Conservation (phyloP, 495 filamentous ascomycete species). For the Letharia lupina region DNA sequence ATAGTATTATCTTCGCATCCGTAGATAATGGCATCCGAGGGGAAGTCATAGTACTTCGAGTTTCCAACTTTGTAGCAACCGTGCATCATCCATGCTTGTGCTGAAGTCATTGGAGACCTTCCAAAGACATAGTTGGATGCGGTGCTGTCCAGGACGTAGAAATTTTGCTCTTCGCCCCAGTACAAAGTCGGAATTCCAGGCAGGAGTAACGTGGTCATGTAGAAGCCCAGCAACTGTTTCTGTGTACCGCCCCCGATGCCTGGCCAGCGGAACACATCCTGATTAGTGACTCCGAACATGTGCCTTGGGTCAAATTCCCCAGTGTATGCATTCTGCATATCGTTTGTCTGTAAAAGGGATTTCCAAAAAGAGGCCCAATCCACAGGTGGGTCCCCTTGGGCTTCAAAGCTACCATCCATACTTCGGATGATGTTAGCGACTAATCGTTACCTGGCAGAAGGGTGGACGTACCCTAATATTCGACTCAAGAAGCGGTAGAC, state of each 20-base stretch:
- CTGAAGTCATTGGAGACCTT: constrained; percentile 40
- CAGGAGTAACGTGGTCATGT: constrained; percentile 39
- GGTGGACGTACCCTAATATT: constrained; percentile 42
- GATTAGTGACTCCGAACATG: constrained; percentile 44
- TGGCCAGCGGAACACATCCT: constrained; percentile 48
- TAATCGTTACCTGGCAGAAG: neutral
- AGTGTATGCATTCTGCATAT: constrained; percentile 42
- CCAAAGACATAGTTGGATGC: constrained; percentile 44
- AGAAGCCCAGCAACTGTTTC: constrained; percentile 38
- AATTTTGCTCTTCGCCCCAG: constrained; percentile 47
- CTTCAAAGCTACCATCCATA: constrained; percentile 39
- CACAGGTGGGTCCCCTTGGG: constrained; percentile 34
- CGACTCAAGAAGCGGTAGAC: constrained; percentile 60
- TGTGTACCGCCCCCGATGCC: constrained; percentile 40
- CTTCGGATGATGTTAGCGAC: constrained; percentile 32
- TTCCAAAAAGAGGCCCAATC: constrained; percentile 41
- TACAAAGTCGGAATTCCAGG: constrained; percentile 42
- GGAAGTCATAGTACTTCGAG: constrained; percentile 38
- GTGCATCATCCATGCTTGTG: constrained; percentile 43
- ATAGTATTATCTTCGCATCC: constrained; percentile 44
- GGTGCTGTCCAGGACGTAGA: constrained; percentile 43
- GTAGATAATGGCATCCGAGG: constrained; percentile 33
- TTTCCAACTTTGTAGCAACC: constrained; percentile 44
- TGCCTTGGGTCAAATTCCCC: constrained; percentile 45
- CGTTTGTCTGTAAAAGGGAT: constrained; percentile 36